Conservation (phyloP, 768 basidiomycete species). For the Macrolepiota albuminosa region DNA sequence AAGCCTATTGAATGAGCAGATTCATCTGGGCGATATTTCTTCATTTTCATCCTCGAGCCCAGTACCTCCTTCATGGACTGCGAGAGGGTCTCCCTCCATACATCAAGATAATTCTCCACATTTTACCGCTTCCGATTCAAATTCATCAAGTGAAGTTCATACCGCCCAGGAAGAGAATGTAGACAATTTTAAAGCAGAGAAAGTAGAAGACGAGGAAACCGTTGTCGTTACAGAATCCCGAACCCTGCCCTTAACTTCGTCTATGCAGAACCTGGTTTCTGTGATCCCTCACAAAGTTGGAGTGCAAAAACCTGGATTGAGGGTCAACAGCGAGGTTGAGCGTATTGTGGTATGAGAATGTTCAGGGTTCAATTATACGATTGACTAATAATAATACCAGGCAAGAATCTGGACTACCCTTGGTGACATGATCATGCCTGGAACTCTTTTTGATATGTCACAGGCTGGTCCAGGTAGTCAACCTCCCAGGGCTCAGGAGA, state of each 20-base stretch:
- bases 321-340: slow-evolving; percentile 60
- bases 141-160: neutral
- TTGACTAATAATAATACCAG: slow-evolving; percentile 29
- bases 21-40: slow-evolving; percentile 51
- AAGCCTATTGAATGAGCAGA: slow-evolving; percentile 58
- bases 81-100: neutral
- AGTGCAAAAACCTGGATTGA: slow-evolving; percentile 29
- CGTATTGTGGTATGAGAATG: slow-evolving; percentile 49
- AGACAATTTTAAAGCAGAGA: neutral
- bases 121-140: neutral
- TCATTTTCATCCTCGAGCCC: slow-evolving; percentile 42
- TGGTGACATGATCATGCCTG: slow-evolving; percentile 60
- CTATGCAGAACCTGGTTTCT: neutral
- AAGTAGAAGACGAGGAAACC: neutral
- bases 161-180: neutral
- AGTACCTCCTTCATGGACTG: slow-evolving; percentile 11
- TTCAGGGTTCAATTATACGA: neutral
- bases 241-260: neutral
- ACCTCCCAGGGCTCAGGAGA: slow-evolving; percentile 53
- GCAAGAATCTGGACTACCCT: slow-evolving; percentile 64
- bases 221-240: neutral
- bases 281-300: slow-evolving; percentile 2
- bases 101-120: neutral
- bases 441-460: slow-evolving; percentile 35
- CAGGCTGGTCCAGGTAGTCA: slow-evolving; percentile 27